A percentile compares a stretch with the other conserved stretches of the same genome.
Evolutionary conservation across 352 stramenopile species (phyloP).

Genomic region (Globisporangium solare): DNA sequence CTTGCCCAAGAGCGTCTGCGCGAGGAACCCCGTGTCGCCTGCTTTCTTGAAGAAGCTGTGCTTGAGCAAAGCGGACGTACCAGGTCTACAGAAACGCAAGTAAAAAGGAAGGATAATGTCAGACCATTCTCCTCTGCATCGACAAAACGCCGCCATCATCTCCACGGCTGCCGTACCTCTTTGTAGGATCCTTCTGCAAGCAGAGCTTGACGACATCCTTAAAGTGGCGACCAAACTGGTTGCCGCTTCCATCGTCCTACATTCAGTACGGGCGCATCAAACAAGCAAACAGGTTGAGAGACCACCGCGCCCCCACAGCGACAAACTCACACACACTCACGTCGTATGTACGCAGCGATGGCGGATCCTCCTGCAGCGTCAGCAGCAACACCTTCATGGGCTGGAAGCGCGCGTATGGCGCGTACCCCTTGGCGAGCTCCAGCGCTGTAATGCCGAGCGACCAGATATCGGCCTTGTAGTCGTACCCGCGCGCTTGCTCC

Average conservation of each 20-base stretch:
- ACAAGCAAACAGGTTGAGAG: constrained; percentile 7
- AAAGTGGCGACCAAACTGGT: constrained; percentile 85
- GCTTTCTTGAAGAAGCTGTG: constrained; percentile 90
- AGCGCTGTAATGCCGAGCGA: constrained; percentile 98
- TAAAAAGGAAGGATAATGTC: background rate
- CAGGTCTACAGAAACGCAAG: constrained; percentile 35
- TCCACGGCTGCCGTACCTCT: constrained; percentile 40
- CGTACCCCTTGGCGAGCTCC: constrained; percentile 98
- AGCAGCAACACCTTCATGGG: constrained; percentile 98
- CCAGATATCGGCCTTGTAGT: constrained; percentile 99
- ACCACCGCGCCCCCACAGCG: background rate
- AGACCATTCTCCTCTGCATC: background rate
- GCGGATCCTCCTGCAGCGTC: constrained; percentile 96
- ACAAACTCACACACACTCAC: constrained; percentile 28
- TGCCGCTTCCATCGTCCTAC: constrained; percentile 74
- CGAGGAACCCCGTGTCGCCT: constrained; percentile 60
- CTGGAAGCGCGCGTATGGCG: constrained; percentile 96
- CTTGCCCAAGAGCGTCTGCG: constrained; percentile 59
- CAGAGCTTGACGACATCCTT: constrained; percentile 89
- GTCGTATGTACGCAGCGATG: constrained; percentile 87
- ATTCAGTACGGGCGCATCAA: background rate
- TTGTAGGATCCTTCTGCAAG: constrained; percentile 84
- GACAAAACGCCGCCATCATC: background rate
- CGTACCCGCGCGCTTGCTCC: constrained; percentile 88
- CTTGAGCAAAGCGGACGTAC: constrained; percentile 78